These are phyloP conservation scores for Catharanthus roseus DNA, from an alignment of 257 asterid species.

Conservation along the genomic window DNA sequence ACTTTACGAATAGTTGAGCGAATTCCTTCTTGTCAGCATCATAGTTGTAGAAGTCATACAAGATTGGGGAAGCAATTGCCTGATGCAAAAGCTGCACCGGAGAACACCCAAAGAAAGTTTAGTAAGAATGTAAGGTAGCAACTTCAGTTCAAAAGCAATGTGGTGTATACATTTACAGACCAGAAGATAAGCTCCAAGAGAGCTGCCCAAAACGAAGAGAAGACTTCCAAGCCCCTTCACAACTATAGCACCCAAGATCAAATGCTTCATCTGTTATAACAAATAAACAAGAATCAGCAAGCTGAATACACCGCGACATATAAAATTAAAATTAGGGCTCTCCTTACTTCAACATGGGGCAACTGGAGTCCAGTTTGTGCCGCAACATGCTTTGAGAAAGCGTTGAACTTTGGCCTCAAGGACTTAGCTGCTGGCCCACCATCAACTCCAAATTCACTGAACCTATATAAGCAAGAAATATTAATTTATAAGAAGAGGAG, in stretches of 20 bases:
- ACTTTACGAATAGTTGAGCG: conserved; percentile 59
- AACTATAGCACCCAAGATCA: conserved; percentile 63
- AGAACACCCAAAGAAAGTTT: not conserved
- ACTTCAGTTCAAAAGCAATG: conserved; percentile 5
- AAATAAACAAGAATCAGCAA: not conserved
- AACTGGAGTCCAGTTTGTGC: conserved; percentile 54
- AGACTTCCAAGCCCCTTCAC: conserved; percentile 82
- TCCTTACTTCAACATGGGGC: conserved; percentile 73
- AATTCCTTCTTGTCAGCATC: conserved; percentile 75
- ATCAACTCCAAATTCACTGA: conserved; percentile 70
- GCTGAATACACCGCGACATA: not conserved
- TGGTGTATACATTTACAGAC: conserved; percentile 30
- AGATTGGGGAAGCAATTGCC: conserved; percentile 58
- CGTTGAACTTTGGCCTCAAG: conserved; percentile 58
- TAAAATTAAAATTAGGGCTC: conserved; percentile 7
- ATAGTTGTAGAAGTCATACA: conserved; percentile 93
- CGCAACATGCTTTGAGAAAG: conserved; percentile 57
- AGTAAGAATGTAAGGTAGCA: not conserved
- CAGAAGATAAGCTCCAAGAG: conserved; percentile 79
- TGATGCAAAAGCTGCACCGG: conserved; percentile 66
- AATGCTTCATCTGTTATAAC: conserved; percentile 55
- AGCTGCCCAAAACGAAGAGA: conserved; percentile 73
- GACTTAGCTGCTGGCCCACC: conserved; percentile 86
- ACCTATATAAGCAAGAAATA: conserved; percentile 33
- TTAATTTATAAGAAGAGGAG: not conserved